A percentile compares a stretch with the other conserved stretches of the same genome.
Conservation (phyloP, 768 basidiomycete genomes). For the Rhizopogon roseolus region DNA sequence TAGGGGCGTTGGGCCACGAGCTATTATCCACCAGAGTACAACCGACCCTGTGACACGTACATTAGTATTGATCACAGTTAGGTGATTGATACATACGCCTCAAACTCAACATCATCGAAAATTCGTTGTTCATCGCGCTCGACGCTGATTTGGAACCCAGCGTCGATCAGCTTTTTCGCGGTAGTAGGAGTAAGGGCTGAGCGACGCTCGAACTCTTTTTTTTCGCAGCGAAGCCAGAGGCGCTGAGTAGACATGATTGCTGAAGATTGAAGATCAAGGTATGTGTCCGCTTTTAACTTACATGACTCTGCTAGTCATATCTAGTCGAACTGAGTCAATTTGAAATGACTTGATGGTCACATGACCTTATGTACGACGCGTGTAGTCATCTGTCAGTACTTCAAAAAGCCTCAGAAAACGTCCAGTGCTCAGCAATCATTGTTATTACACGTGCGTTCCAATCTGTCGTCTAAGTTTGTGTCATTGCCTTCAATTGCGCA, state of each 20-base stretch:
- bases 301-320: no score
- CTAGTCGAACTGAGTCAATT: no score
- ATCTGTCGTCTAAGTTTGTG: neutral
- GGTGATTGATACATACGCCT: slow-evolving; percentile 57
- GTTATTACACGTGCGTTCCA: neutral
- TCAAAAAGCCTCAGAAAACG: no score
- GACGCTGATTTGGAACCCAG: slow-evolving; percentile 86
- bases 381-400: no score
- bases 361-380: neutral
- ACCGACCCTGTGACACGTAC: slow-evolving; percentile 58
- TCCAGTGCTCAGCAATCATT: no score
- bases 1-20: slow-evolving; percentile 82
- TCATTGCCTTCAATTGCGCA: neutral
- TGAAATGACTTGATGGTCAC: neutral
- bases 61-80: slow-evolving; percentile 4
- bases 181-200: slow-evolving; percentile 92
- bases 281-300: neutral
- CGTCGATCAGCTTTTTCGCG: slow-evolving; percentile 80
- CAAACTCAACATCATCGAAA: slow-evolving; percentile 90
- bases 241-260: slow-evolving; percentile 42
- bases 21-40: slow-evolving; percentile 86
- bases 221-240: slow-evolving; percentile 97
- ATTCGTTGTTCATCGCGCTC: slow-evolving; percentile 94
- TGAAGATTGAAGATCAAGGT: neutral
- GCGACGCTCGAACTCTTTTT: slow-evolving; percentile 90